Conservation (phyloP, 805 yeast species). For the Candida andamanensis region DNA sequence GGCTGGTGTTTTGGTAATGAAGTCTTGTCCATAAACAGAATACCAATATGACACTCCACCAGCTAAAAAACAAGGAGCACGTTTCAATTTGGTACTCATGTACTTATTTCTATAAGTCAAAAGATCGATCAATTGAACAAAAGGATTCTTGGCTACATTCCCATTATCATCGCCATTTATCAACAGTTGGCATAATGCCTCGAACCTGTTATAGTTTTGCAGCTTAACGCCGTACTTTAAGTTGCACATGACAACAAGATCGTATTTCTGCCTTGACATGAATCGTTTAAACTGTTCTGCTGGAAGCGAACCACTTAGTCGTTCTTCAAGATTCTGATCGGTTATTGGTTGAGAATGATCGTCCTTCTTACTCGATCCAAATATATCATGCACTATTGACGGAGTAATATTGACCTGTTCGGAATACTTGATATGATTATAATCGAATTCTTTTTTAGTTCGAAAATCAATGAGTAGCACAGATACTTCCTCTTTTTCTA, state of each 20-base stretch:
- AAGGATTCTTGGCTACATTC: constrained; percentile 52
- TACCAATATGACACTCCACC: constrained; percentile 38
- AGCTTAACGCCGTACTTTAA: constrained; percentile 29
- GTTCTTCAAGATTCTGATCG: constrained; percentile 62
- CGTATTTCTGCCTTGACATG: constrained; percentile 48
- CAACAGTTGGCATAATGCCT: constrained; percentile 29
- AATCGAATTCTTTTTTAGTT: constrained; percentile 51
- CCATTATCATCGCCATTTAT: constrained; percentile 29
- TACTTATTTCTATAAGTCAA: constrained; percentile 27
- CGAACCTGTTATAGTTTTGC: constrained; percentile 23
- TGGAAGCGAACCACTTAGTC: constrained; percentile 54
- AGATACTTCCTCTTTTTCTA: constrained; percentile 9
- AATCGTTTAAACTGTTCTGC: constrained; percentile 52
- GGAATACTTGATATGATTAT: constrained; percentile 55
- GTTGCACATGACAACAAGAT: constrained; percentile 64
- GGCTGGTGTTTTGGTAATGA: constrained; percentile 13
- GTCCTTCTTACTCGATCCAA: constrained; percentile 8
- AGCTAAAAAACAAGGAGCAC: constrained; percentile 27
- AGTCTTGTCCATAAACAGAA: constrained; percentile 23
- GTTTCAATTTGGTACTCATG: constrained; percentile 27
- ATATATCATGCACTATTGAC: constrained; percentile 25
- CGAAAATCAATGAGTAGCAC: constrained; percentile 72
- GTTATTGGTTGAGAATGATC: constrained; percentile 35
- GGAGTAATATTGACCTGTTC: constrained; percentile 78
- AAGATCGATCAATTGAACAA: constrained; percentile 38